Conservation (phyloP, 31 red algal genomes). For the Endocladia muricata region DNA sequence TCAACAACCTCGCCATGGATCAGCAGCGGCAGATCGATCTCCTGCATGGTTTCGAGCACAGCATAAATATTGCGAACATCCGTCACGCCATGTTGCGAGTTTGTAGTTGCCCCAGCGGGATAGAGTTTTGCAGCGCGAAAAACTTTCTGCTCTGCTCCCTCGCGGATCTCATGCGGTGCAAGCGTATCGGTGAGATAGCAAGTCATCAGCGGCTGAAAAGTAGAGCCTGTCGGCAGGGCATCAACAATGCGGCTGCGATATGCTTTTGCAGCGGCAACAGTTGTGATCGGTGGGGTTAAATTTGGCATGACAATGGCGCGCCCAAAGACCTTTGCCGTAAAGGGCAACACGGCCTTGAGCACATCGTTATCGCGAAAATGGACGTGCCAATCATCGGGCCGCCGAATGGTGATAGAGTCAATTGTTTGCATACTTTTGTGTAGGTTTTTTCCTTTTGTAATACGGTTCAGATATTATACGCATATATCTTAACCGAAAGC, state of each 20-base stretch:
- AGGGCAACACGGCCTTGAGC: slow-evolving; percentile 31
- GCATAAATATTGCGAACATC: slow-evolving; percentile 31
- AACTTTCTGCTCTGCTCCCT: slow-evolving; percentile 15
- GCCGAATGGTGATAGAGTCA: slow-evolving; percentile 41
- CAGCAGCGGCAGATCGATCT: slow-evolving; percentile 28
- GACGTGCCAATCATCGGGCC: slow-evolving; percentile 75
- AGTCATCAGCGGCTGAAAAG: slow-evolving; percentile 53
- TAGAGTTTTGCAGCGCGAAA: slow-evolving; percentile 59
- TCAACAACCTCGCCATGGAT: slow-evolving; percentile 71
- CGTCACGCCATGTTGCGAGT: slow-evolving; percentile 50
- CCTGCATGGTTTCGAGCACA: slow-evolving; percentile 55
- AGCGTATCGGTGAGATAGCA: slow-evolving; percentile 59
- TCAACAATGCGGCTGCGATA: slow-evolving; percentile 65
- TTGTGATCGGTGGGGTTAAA: slow-evolving; percentile 51
- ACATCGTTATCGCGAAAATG: slow-evolving; percentile 61
- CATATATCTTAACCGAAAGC: too few species aligned
- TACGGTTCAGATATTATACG: too few species aligned
- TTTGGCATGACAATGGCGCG: slow-evolving; percentile 75
- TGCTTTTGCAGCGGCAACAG: slow-evolving; percentile 24
- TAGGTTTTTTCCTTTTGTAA: too few species aligned
- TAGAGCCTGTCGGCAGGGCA: neutral
- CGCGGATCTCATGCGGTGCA: slow-evolving; percentile 22
- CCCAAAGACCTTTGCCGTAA: slow-evolving; percentile 50
- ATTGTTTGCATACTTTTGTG: too few species aligned
- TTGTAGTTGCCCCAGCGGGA: slow-evolving; percentile 76